Evolutionary conservation across 2,329 filamentous ascomycete genomes (phyloP), one percentile per base, ranked within the genome.

Genomic region (Xylaria sp.): DNA sequence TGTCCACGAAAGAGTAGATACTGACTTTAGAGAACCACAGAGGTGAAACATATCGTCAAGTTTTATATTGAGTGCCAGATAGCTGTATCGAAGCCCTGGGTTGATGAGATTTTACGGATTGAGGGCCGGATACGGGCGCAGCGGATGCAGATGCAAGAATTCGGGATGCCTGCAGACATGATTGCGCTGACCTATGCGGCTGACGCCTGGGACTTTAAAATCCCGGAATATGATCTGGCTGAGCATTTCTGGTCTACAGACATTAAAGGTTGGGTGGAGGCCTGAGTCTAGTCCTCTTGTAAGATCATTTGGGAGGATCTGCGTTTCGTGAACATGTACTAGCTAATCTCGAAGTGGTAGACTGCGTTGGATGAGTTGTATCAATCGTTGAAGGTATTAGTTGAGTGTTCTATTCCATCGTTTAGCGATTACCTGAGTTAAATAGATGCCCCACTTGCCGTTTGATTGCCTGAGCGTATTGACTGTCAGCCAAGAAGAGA

Each of bases 71-170:
- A 52, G 1, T 7, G 2, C 0, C 28, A 23, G 9, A 12, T 5
- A 2, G 12, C 2, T 0, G 3, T 62, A 17, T 55, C 46, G 12
- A 57, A 12, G 23, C 51, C 58, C 5, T 66, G 64, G 64, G 19
- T 66, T 1, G 1, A 35, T 2, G 64, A 64, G 40, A 57, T 66
- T 28, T 7, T 40, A 8, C 61, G 61, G 3, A 42, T 62, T 17
- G 64, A 64, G n/a, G 5, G 2, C 1, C 21, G 17, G 0, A 28
- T 66, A 25, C 61, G 61, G 6, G 7, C 14, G 6, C 15, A 25
- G 11, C 37, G 60, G 14, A 11, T 1, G 14, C 4, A 42, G 6
- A 2, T 7, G 17, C 17, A 1, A 14, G 2, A 50, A 38, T 19
- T 6, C n/a, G 33, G 17, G 17, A 12, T 50, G 4, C 8, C 11